A percentile compares a stretch with the other conserved stretches of the same genome.
These are phyloP conservation scores for Suillus brevipes DNA, from an alignment of 768 basidiomycete species.

Conservation along the genomic window DNA sequence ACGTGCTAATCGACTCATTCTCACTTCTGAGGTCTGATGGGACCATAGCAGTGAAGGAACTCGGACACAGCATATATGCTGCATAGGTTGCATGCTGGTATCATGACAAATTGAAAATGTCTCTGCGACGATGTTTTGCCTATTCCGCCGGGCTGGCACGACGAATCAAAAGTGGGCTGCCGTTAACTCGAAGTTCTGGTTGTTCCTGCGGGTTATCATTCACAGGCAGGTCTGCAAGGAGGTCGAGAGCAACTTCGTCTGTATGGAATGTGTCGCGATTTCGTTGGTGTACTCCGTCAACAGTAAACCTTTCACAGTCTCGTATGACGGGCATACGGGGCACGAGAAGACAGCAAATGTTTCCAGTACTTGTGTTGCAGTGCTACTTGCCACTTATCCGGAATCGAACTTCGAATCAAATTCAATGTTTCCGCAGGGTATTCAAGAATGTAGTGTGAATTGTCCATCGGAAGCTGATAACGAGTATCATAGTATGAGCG, in stretches of 20 bases:
- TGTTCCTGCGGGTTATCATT: not conserved
- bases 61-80: not conserved
- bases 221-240: not conserved
- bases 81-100: not conserved
- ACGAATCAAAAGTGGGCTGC: not conserved
- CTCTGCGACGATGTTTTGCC: not conserved
- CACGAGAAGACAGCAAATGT: no score
- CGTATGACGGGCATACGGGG: no score
- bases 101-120: not conserved
- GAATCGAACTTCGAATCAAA: not conserved
- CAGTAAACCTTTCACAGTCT: no score
- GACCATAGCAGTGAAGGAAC: not conserved
- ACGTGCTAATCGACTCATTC: not conserved
- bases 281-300: no score
- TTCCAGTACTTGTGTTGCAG: not conserved
- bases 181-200: not conserved
- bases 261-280: no score
- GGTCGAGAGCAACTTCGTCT: not conserved
- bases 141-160: not conserved
- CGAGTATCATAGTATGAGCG: not conserved
- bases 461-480: no score
- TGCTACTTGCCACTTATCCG: not conserved
- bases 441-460: not conserved
- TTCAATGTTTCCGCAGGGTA: not conserved
- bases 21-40: not conserved